Conservation (phyloP, 257 asterid genomes). For the Fraxinus cuspidata region DNA sequence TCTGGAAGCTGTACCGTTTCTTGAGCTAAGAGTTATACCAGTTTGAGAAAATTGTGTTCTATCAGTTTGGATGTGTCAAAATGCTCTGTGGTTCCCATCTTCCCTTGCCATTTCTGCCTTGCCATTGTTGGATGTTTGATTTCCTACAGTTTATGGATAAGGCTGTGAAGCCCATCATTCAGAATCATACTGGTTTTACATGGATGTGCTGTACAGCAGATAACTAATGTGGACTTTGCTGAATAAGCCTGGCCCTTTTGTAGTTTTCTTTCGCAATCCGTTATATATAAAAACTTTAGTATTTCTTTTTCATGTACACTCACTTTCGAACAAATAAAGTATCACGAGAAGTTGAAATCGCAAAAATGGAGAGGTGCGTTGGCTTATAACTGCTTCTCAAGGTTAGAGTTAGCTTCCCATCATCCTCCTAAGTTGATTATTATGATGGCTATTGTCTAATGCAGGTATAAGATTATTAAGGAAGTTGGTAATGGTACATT, state of each 20-base stretch:
- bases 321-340: slow-evolving; percentile 34
- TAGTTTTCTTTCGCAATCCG: slow-evolving; percentile 39
- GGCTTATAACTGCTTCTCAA: slow-evolving; percentile 14
- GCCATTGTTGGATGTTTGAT: slow-evolving; percentile 35
- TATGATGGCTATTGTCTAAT: slow-evolving; percentile 22
- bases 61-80: slow-evolving; percentile 33
- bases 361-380: slow-evolving; percentile 79
- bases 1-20: slow-evolving; percentile 35
- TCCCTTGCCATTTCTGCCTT: slow-evolving; percentile 25
- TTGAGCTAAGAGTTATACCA: slow-evolving; percentile 30
- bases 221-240: slow-evolving; percentile 56
- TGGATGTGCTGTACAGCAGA: slow-evolving; percentile 35
- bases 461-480: slow-evolving; percentile 81
- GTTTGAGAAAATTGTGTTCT: slow-evolving; percentile 26
- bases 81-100: slow-evolving; percentile 48
- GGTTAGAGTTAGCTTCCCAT: background rate
- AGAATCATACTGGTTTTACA: slow-evolving; percentile 35
- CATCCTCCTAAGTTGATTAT: background rate
- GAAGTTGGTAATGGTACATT: slow-evolving; percentile 98
- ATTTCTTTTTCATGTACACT: slow-evolving; percentile 22
- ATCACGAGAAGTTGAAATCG: slow-evolving; percentile 41
- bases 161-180: slow-evolving; percentile 56
- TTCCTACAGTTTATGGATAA: slow-evolving; percentile 45
- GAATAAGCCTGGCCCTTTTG: slow-evolving; percentile 54
- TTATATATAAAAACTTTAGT: slow-evolving; percentile 30